These are phyloP conservation scores for Colletotrichum orchidophilum DNA, from an alignment of 2,329 filamentous ascomycete species.

Conservation along the genomic window DNA sequence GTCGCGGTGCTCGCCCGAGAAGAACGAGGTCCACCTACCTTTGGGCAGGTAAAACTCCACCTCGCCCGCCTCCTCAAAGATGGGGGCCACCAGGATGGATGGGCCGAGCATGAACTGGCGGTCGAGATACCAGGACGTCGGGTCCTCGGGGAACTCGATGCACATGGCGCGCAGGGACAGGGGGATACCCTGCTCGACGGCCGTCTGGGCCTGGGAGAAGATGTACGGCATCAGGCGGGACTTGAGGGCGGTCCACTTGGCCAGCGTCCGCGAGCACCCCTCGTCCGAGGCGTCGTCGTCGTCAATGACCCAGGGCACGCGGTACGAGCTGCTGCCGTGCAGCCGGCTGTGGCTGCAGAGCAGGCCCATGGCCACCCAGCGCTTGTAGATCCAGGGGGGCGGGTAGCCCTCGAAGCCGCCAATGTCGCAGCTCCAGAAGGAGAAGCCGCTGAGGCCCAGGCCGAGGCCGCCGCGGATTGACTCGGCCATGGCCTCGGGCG, in stretches of 20 bases:
- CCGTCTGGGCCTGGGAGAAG: slow-evolving; percentile 52
- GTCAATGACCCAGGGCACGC: slow-evolving; percentile 80
- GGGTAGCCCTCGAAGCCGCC: slow-evolving; percentile 77
- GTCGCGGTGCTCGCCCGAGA: slow-evolving; percentile 58
- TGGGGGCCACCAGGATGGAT: slow-evolving; percentile 69
- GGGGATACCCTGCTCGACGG: slow-evolving; percentile 63
- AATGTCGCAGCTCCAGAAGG: slow-evolving; percentile 77
- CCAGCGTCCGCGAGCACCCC: slow-evolving; percentile 60
- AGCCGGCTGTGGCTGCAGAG: slow-evolving; percentile 76
- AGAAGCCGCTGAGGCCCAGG: slow-evolving; percentile 71
- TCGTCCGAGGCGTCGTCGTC: slow-evolving; percentile 66
- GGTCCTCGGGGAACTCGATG: slow-evolving; percentile 76
- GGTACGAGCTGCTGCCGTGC: slow-evolving; percentile 75
- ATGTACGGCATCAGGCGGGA: slow-evolving; percentile 63
- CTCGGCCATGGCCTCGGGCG: slow-evolving; percentile 78
- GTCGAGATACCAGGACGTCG: slow-evolving; percentile 74
- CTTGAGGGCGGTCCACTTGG: slow-evolving; percentile 60
- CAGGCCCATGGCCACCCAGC: slow-evolving; percentile 81
- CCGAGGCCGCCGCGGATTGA: slow-evolving; percentile 72
- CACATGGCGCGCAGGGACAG: slow-evolving; percentile 72
- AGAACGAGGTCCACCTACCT: slow-evolving; percentile 58
- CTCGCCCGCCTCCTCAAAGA: slow-evolving; percentile 69
- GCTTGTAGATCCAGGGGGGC: slow-evolving; percentile 76
- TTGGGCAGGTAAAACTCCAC: slow-evolving; percentile 72
- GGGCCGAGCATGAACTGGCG: slow-evolving; percentile 79